A percentile compares a stretch with the other conserved stretches of the same genome.
Evolutionary conservation across 805 yeast genomes (phyloP).

Genomic region (Cyberlindnera mississippiensis): DNA sequence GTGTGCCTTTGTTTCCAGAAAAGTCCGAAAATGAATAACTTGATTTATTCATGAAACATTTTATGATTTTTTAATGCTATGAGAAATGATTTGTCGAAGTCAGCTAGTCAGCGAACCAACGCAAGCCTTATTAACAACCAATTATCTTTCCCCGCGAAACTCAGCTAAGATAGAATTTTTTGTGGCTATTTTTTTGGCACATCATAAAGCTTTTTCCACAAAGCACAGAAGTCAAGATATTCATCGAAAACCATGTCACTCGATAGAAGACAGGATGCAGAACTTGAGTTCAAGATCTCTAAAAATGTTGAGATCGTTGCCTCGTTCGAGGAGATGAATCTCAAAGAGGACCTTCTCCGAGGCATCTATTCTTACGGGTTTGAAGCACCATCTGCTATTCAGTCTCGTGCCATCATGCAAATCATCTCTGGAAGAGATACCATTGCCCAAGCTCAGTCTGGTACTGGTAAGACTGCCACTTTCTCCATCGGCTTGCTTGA

Average conservation of each 20-base stretch:
- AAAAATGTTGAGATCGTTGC: conserved; percentile 49
- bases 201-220: too few relatives aligned
- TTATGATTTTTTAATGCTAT: too few relatives aligned
- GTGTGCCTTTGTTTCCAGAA: too few relatives aligned
- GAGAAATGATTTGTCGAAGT: too few relatives aligned
- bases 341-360: conserved; percentile 57
- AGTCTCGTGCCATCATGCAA: conserved; percentile 94
- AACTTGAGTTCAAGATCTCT: conserved; percentile 57
- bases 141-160: too few relatives aligned
- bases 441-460: conserved; percentile 98
- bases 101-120: too few relatives aligned
- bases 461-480: conserved; percentile 99
- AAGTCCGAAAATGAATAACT: too few relatives aligned
- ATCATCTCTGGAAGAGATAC: conserved; percentile 93
- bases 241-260: conserved; percentile 43
- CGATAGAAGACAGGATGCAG: conserved; percentile 55
- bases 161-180: too few relatives aligned
- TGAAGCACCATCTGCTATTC: conserved; percentile 96
- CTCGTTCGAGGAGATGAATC: conserved; percentile 75
- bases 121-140: too few relatives aligned
- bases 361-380: conserved; percentile 88
- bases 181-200: too few relatives aligned
- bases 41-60: too few relatives aligned
- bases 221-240: too few relatives aligned
- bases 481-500: conserved; percentile 93